Base-by-base conservation (phyloP, 495 filamentous ascomycete genomes). In the Niebla homalea region DNA sequence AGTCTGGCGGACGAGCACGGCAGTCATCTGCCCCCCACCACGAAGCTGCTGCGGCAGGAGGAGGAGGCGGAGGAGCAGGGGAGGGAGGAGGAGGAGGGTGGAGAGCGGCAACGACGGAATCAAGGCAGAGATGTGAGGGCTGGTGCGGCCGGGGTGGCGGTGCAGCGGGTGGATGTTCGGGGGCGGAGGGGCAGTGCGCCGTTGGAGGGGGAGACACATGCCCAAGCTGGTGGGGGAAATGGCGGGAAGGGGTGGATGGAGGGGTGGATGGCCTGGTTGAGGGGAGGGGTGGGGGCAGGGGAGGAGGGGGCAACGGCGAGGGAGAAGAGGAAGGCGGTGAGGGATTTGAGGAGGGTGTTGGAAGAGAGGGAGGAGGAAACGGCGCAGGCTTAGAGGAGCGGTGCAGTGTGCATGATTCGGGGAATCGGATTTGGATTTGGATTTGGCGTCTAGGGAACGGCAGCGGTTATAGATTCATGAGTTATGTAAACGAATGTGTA, bases 21-120 rank as follows among this genome's bases (percentile, higher is more conserved):
- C 26, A 79, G 78, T 48, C 79, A 83, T 56, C 71, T 80, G 23
- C 78, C 79, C 7, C 79, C 79, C n/a, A n/a, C n/a, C n/a, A n/a
- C n/a, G n/a, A n/a, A n/a, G 29, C 5, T 36, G 25, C 19, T 36
- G 26, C 22, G 29, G 45, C 11, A 22, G 10, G 25, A 29, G 45
- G n/a, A 18, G 7, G 35, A 23, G 26, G 37, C 16, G 29, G 45
- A 5, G 45, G 45, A 19, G 29, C 45, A 47, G 26, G 22, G 14
- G 26, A 47, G 25, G 16, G 45, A 36, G 16, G 29, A 36, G 45
- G 37, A 19, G 45, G 32, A 47, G 29, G 45, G 22, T n/a, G n/a
- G n/a, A n/a, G n/a, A n/a, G n/a, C n/a, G n/a, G n/a, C n/a, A n/a
- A n/a, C n/a, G n/a, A n/a, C n/a, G n/a, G n/a, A n/a, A n/a, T n/a